These are phyloP conservation scores for Aureobasidium sp. DNA, from an alignment of 2,329 filamentous ascomycete genomes.

Conservation along the genomic window DNA sequence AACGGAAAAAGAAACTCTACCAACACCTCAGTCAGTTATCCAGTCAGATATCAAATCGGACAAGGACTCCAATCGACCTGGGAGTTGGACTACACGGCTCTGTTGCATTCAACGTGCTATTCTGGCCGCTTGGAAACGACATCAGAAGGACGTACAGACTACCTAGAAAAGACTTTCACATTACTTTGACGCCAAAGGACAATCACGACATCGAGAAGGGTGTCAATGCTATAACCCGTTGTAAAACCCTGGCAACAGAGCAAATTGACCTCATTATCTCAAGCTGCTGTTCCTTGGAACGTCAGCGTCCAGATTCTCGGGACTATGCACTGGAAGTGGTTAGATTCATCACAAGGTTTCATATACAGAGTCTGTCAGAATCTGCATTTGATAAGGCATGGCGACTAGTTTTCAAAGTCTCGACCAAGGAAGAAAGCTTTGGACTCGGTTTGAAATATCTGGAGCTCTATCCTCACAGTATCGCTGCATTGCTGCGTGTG, in stretches of 20 bases:
- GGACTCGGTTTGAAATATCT: background rate
- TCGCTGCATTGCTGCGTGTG: background rate
- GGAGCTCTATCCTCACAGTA: background rate
- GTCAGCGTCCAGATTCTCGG: background rate
- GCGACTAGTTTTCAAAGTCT: background rate
- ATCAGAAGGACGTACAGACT: background rate
- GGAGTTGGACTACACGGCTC: background rate
- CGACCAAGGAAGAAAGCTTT: background rate
- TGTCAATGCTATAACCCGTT: background rate
- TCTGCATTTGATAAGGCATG: background rate
- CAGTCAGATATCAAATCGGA: background rate
- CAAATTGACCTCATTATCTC: background rate
- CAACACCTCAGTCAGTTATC: background rate
- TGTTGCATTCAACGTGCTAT: slow-evolving; percentile 5
- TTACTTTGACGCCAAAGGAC: slow-evolving; percentile 9
- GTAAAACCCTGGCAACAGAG: background rate
- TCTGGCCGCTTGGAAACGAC: slow-evolving; percentile 16
- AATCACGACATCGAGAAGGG: slow-evolving; percentile 16
- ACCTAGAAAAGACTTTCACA: slow-evolving; percentile 7
- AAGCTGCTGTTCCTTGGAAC: background rate
- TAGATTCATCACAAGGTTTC: background rate
- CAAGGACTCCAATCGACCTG: background rate
- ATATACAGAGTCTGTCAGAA: background rate
- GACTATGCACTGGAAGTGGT: background rate
- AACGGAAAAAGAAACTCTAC: background rate